These are phyloP conservation scores for Colletotrichum lupini DNA, from an alignment of 2,329 filamentous ascomycete genomes.

Conservation along the genomic window DNA sequence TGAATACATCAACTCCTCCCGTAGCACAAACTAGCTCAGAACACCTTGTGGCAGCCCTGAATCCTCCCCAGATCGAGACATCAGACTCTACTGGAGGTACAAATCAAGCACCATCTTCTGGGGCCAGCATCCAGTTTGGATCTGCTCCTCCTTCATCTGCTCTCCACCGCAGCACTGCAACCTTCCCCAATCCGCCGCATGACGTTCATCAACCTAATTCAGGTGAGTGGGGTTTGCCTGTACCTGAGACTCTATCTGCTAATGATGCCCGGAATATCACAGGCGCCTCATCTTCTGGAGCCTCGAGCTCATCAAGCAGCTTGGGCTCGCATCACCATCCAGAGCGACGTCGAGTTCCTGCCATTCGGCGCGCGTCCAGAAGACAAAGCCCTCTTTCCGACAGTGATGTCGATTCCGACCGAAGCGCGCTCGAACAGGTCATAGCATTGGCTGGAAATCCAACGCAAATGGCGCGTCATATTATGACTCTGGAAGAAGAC, in stretches of 20 bases:
- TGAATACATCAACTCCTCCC: background rate
- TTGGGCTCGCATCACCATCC: background rate
- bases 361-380: conserved; percentile 11
- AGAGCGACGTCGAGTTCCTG: conserved; percentile 13
- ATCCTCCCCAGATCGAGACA: background rate
- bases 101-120: conserved; percentile 8
- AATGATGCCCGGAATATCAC: background rate
- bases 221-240: conserved; percentile 1
- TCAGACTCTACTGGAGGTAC: background rate
- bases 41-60: background rate
- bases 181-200: conserved; percentile 7
- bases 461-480: background rate
- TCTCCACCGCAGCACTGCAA: background rate
- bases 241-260: too few species aligned
- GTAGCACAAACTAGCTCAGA: background rate
- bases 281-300: background rate
- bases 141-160: conserved; percentile 29
- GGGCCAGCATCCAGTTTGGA: conserved; percentile 33
- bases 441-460: background rate
- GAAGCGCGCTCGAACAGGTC: conserved; percentile 32
- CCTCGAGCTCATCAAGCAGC: conserved; percentile 5
- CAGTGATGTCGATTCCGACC: conserved; percentile 11
- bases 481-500: background rate
- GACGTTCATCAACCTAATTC: conserved; percentile 1
- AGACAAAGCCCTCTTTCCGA: conserved; percentile 27